Percentiles rank a stretch among this genome's conserved stretches.
Evolutionary conservation across 2,329 filamentous ascomycete genomes (phyloP).

Genomic region (Xylaria sp.): DNA sequence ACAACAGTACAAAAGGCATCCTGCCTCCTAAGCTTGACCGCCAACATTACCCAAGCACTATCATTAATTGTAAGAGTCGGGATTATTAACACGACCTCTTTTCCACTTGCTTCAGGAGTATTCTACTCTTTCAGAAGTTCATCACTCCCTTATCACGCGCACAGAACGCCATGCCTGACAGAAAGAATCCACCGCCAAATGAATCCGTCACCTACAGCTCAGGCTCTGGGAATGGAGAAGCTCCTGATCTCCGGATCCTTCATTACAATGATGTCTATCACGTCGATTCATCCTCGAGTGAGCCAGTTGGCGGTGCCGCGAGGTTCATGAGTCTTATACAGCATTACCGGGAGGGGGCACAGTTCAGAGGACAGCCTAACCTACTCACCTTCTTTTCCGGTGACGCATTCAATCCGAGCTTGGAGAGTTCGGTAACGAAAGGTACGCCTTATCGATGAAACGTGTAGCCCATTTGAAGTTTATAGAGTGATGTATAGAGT

Average conservation of each 20-base stretch:
- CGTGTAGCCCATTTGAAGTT: not conserved
- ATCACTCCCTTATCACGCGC: not conserved
- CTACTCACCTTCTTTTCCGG: conserved; percentile 87
- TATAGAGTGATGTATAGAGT: not conserved
- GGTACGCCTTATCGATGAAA: conserved; percentile 56
- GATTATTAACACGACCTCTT: not conserved
- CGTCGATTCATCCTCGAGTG: conserved; percentile 77
- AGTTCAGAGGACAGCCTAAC: conserved; percentile 70
- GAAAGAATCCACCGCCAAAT: conserved; percentile 44
- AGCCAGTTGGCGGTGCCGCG: conserved; percentile 83
- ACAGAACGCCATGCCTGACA: conserved; percentile 43
- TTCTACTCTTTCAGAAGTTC: not conserved
- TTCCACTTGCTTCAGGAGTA: not conserved
- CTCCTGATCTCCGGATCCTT: conserved; percentile 80
- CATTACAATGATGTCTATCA: conserved; percentile 98
- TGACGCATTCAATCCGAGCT: conserved; percentile 90
- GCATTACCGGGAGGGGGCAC: conserved; percentile 73
- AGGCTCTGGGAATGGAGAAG: conserved; percentile 45
- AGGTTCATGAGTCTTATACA: conserved; percentile 83
- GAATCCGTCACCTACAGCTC: conserved; percentile 49
- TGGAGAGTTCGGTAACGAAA: conserved; percentile 91
- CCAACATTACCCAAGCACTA: not conserved
- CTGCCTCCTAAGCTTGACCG: not conserved
- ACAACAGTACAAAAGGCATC: not conserved
- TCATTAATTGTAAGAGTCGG: not conserved